Evolutionary conservation across 257 asterid genomes (phyloP).

Genomic region (Avicennia marina): DNA sequence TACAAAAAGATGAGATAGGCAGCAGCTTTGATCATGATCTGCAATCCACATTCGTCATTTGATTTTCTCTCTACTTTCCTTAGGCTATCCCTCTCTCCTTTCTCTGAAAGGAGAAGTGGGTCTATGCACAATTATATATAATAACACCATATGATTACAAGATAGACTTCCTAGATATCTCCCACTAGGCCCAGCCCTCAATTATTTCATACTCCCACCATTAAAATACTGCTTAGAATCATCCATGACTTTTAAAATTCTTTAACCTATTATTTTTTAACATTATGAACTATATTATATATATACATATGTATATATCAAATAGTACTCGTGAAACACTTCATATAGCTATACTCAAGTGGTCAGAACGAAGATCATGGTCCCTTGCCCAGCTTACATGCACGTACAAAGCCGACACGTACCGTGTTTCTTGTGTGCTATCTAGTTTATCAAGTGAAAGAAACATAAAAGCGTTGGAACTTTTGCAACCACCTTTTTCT

Average conservation of each 20-base stretch:
- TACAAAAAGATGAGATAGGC: slow-evolving; percentile 15
- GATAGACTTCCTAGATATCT: slow-evolving; percentile 36
- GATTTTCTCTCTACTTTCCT: slow-evolving; percentile 18
- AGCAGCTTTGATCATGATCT: slow-evolving; percentile 40
- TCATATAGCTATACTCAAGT: not conserved
- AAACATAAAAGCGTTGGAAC: too few relatives aligned
- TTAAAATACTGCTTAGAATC: slow-evolving; percentile 33
- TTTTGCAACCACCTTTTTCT: too few relatives aligned
- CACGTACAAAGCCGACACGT: slow-evolving; percentile 3
- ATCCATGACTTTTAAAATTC: slow-evolving; percentile 26
- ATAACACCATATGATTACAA: slow-evolving; percentile 40
- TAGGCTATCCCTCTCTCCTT: slow-evolving; percentile 15
- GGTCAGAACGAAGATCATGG: too few relatives aligned
- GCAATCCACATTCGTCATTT: slow-evolving; percentile 44
- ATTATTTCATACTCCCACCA: slow-evolving; percentile 43
- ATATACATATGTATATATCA: too few relatives aligned
- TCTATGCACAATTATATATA: slow-evolving; percentile 36
- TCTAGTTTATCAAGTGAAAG: too few relatives aligned
- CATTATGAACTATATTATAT: too few relatives aligned
- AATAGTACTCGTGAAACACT: not conserved
- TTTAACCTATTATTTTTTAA: slow-evolving; percentile 12
- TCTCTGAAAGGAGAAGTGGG: slow-evolving; percentile 36
- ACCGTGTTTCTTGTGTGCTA: not conserved
- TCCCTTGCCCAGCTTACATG: not conserved
- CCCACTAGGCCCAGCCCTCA: slow-evolving; percentile 32